These are phyloP conservation scores for Nicotiana benthamiana DNA, from an alignment of 257 asterid genomes.

Conservation along the genomic window DNA sequence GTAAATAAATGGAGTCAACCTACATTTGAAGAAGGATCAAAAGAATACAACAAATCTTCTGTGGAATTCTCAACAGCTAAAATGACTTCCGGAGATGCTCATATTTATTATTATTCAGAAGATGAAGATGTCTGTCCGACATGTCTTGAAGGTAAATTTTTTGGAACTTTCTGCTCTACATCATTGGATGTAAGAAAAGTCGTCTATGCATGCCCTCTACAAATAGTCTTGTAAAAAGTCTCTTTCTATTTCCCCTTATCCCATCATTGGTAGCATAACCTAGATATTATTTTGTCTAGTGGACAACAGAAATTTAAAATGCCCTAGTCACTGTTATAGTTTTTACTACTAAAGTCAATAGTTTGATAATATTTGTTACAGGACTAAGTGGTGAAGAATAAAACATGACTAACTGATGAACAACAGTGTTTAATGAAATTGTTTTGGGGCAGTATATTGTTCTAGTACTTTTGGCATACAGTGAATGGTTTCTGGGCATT, in stretches of 20 bases:
- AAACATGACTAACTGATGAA: neutral
- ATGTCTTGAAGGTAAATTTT: slow-evolving; percentile 71
- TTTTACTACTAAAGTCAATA: neutral
- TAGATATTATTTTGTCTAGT: neutral
- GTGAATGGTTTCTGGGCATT: neutral
- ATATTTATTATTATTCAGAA: slow-evolving; percentile 56
- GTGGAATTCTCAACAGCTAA: slow-evolving; percentile 44
- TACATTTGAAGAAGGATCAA: slow-evolving; percentile 47
- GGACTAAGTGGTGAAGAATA: neutral
- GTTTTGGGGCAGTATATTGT: neutral
- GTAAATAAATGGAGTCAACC: slow-evolving; percentile 53
- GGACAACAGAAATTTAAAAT: neutral
- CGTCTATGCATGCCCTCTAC: neutral
- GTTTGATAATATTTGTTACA: neutral
- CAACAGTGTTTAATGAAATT: neutral
- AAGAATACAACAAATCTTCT: slow-evolving; percentile 41
- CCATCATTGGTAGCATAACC: neutral
- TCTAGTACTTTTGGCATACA: neutral
- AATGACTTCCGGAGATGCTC: slow-evolving; percentile 44
- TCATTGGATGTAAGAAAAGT: neutral
- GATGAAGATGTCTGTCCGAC: slow-evolving; percentile 98
- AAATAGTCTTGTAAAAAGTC: neutral
- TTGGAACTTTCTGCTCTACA: neutral
- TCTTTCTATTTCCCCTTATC: neutral
- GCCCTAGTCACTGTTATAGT: neutral